Percentiles rank a stretch among this genome's conserved stretches.
Conservation (phyloP, 495 filamentous ascomycete species). For the Aspergillus affinis region DNA sequence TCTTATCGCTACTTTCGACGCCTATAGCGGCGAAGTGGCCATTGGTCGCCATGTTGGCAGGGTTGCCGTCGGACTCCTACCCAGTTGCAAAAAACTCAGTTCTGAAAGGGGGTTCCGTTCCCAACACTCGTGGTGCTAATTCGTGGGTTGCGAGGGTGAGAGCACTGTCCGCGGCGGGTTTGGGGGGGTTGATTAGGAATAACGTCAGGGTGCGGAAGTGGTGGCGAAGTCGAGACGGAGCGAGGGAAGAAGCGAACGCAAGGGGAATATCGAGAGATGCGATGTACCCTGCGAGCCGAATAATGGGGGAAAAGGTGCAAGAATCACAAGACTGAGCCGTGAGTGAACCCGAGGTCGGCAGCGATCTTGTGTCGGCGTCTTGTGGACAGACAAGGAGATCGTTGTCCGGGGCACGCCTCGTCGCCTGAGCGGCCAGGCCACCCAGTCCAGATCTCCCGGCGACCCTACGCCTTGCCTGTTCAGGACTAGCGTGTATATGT, state of each 20-base stretch:
- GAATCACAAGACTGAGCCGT: conserved; percentile 22
- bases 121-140: background rate
- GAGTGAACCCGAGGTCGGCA: conserved; percentile 18
- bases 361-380: conserved; percentile 2
- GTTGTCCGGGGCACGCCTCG: conserved; percentile 9
- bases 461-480: background rate
- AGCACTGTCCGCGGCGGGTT: conserved; percentile 6
- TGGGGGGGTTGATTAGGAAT: conserved; percentile 2
- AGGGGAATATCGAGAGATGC: conserved; percentile 7
- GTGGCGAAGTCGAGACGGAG: conserved; percentile 18
- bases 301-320: background rate
- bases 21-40: conserved; percentile 84
- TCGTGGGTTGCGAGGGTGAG: background rate
- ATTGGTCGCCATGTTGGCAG: conserved; percentile 70
- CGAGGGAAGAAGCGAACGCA: conserved; percentile 8
- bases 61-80: conserved; percentile 47
- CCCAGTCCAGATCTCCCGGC: background rate
- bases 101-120: background rate
- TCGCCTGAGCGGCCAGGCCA: conserved; percentile 21
- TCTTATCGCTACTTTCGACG: conserved; percentile 58
- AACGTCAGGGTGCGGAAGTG: conserved; percentile 24
- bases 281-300: background rate
- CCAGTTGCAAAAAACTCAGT: conserved; percentile 10
- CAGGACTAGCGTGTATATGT: conserved; percentile 3
- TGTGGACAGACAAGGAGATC: conserved; percentile 10